phyloP scores from a whole-genome alignment of 2,329 filamentous ascomycete genomes.

The Stagonosporopsis tanaceti region DNA sequence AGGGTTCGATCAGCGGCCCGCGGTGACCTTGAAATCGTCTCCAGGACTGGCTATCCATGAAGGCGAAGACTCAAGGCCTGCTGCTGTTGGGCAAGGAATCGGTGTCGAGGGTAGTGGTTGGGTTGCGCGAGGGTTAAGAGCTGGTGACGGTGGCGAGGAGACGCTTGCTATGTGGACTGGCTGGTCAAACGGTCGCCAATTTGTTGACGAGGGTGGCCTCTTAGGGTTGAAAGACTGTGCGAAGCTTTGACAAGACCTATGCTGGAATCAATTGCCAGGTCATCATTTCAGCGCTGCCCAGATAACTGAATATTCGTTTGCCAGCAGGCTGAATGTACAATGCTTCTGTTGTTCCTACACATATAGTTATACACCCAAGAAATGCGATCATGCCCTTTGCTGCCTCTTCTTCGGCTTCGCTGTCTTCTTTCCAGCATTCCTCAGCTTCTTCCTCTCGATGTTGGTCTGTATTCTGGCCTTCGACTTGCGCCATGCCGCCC shows the following conservation, averaged over 20 bases:
- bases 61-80: constrained; percentile 50
- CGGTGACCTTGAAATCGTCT: constrained; percentile 72
- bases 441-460: constrained; percentile 64
- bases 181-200: constrained; percentile 77
- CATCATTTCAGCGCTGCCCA: not conserved
- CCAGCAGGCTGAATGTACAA: constrained; percentile 20
- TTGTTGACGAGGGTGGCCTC: constrained; percentile 58
- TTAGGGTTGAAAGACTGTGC: constrained; percentile 56
- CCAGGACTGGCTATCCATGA: constrained; percentile 71
- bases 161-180: constrained; percentile 76
- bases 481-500: constrained; percentile 71
- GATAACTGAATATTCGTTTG: not conserved
- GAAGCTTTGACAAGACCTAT: constrained; percentile 31
- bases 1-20: constrained; percentile 73
- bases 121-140: constrained; percentile 63
- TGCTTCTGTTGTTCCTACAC: constrained; percentile 30
- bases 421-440: constrained; percentile 52
- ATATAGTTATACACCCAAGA: constrained; percentile 31
- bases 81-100: constrained; percentile 66
- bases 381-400: constrained; percentile 18
- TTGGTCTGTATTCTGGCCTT: constrained; percentile 59
- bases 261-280: not conserved
- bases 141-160: constrained; percentile 77
- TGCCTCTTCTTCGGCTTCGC: constrained; percentile 43
- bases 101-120: constrained; percentile 75